Conservation (phyloP, 2,329 filamentous ascomycete species). For the Sarocladiaceae sp. region DNA sequence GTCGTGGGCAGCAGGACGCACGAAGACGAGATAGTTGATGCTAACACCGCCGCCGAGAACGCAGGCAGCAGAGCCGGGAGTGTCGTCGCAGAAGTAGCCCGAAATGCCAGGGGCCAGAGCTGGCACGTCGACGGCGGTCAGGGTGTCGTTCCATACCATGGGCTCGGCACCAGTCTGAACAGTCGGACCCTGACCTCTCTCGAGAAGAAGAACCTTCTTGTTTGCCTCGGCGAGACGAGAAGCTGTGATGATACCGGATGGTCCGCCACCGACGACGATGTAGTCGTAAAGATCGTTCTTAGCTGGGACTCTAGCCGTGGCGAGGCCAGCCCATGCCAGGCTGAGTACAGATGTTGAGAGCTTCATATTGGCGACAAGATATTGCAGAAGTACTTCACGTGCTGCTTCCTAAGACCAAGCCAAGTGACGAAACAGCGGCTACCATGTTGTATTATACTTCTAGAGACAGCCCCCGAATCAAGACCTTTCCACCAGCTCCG, state of each 20-base stretch:
- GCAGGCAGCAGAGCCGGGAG: conserved; percentile 44
- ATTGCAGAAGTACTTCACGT: background rate
- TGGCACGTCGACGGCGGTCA: conserved; percentile 67
- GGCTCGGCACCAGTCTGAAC: conserved; percentile 59
- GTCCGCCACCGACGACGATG: conserved; percentile 20
- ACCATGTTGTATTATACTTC: background rate
- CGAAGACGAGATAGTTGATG: conserved; percentile 66
- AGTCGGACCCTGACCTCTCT: conserved; percentile 55
- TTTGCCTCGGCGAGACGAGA: conserved; percentile 55
- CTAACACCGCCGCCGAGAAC: conserved; percentile 62
- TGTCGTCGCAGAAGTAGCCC: conserved; percentile 14
- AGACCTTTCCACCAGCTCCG: no score
- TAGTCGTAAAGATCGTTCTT: no score
- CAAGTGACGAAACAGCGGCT: background rate
- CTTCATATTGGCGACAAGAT: background rate
- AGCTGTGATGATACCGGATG: conserved; percentile 20
- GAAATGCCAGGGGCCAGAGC: conserved; percentile 47
- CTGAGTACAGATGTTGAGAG: background rate
- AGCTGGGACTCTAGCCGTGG: background rate
- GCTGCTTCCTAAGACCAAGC: background rate
- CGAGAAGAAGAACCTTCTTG: conserved; percentile 59
- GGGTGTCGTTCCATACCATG: conserved; percentile 57
- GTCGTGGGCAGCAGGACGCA: conserved; percentile 61
- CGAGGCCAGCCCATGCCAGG: background rate
- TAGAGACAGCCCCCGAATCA: no score